A percentile compares a stretch with the other conserved stretches of the same genome.
phyloP scores from a whole-genome alignment of 139 green algal species.

The Chlamydomonas incerta region DNA sequence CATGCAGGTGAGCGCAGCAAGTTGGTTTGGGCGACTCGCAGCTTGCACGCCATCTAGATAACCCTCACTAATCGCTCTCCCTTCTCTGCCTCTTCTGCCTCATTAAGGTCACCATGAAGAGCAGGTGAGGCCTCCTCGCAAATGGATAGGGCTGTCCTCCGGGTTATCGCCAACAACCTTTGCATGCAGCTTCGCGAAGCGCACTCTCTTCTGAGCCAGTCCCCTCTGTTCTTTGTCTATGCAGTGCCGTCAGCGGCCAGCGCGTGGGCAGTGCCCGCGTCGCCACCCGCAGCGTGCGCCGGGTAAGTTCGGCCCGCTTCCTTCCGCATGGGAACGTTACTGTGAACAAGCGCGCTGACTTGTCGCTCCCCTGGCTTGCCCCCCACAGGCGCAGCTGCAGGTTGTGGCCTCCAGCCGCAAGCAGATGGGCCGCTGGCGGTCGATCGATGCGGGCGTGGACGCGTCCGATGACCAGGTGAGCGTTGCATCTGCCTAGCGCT shows the following conservation, averaged over 20 bases:
- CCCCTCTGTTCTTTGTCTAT: background rate
- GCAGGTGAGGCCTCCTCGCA: background rate
- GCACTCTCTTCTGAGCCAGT: too few relatives aligned
- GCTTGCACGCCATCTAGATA: background rate
- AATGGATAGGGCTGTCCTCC: background rate
- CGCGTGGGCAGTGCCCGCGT: slow-evolving; percentile 21
- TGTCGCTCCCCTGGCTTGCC: too few relatives aligned
- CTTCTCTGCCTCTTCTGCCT: background rate
- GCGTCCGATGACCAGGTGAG: slow-evolving; percentile 94
- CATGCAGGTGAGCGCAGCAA: background rate
- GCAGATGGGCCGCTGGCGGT: slow-evolving; percentile 79
- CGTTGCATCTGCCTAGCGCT: too few relatives aligned
- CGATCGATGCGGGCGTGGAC: slow-evolving; percentile 90
- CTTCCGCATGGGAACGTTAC: background rate
- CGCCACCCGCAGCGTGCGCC: slow-evolving; percentile 4
- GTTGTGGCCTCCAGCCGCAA: slow-evolving; percentile 34
- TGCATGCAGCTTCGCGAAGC: background rate
- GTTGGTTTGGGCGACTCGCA: background rate
- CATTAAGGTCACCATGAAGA: slow-evolving; percentile 24
- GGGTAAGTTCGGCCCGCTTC: background rate
- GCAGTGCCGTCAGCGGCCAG: slow-evolving; percentile 9
- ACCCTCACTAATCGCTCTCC: background rate
- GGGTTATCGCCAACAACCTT: background rate
- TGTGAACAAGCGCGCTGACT: background rate
- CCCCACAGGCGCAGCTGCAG: slow-evolving; percentile 31